Base-by-base conservation (phyloP, 768 basidiomycete genomes). In the Hemileccinum impolitum region DNA sequence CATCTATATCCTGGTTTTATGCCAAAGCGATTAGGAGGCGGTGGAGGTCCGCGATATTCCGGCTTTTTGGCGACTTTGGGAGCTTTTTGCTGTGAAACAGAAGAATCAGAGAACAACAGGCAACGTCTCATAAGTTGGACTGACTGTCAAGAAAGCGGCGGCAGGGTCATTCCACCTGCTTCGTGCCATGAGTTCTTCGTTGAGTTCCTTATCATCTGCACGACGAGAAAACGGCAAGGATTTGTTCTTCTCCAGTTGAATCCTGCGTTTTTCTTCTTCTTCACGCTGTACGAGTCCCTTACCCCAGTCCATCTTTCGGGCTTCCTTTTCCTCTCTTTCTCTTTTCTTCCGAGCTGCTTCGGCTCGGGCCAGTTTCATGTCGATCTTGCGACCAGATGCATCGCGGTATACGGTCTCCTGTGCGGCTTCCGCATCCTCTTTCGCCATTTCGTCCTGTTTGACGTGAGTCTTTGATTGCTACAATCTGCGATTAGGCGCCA, bases 81-180 rank as follows among this genome's bases (percentile, higher is more conserved):
- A 63, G 66, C 75, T 66, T 85, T 84, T 78, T 89, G 88, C 89
- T 93, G 60, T 47, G 55, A 26, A 43, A 48, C 35, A 31, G 41
- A 25, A 40, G 17, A 14, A 42, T 56, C 21, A 51, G 43, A 46
- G 47, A 42, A 39, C 32, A 14, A 42, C 15, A 9, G 23, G n/a
- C 6, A 52, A 19, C 5, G 23, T 15, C n/a, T 18, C 1, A 11
- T 18, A 45, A 43, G 19, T 12, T 32, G 32, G 26, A 61, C 84
- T 57, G 47, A 95, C 94, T 52, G 89, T 88, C 53, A 98, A 67
- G 74, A 98, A 99, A 18, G 84, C 85, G 8, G 93, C 90, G 5
- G 94, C 95, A n/a, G 96, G 96, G 68, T 98, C 96, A 62, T 97
- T 95, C 94, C 94, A 97, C 14, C 91, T 66, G 34, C 89, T 85